Evolutionary conservation across 495 filamentous ascomycete genomes (phyloP), one percentile per base, ranked within the genome.

Genomic region (Glarea lozoyensis): DNA sequence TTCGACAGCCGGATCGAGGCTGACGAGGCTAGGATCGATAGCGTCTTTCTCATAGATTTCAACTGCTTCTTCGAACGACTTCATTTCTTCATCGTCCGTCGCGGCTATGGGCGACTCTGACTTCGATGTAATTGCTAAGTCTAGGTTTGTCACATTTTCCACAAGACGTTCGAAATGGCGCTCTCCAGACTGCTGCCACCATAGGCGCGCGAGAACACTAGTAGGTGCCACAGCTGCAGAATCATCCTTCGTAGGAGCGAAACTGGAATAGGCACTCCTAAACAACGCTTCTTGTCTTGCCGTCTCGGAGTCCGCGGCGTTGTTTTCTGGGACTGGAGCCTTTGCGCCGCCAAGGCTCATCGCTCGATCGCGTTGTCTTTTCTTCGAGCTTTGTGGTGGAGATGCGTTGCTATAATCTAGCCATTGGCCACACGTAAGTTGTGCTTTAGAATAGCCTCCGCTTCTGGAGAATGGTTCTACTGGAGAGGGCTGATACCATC

Each of bases 181-280:
- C 45, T 77, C 70, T 19, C 88, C 89, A 29, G 79, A 61, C 46
- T 79, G 78, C 43, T 79, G 75, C 88, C 88, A 96, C 89, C 89
- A 96, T n/a, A 94, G 65, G 31, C 76, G 65, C 42, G 82, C 77
- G 42, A 86, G 80, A 19, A 75, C 65, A 46, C 84, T 79, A 10
- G 70, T 73, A 25, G 88, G 76, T 7, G 88, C 63, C 42, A 93
- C 69, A 2, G 89, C 78, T 3, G 70, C 75, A 3, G 83, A 75
- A 56, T 92, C 85, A 54, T 96, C 89, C 43, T 78, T 79, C 38
- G 73, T 78, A 4, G 89, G 89, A 10, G 87, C 87, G 64, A 94
- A 94, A 45, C 82, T 84, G 0, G 87, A 93, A 58, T 88, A 94
- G 4, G 81, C 86, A 37, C 85, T 79, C 31, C 86, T 74, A 49